Conservation (phyloP, 352 stramenopile species). For the Elongisporangium anandrum region DNA sequence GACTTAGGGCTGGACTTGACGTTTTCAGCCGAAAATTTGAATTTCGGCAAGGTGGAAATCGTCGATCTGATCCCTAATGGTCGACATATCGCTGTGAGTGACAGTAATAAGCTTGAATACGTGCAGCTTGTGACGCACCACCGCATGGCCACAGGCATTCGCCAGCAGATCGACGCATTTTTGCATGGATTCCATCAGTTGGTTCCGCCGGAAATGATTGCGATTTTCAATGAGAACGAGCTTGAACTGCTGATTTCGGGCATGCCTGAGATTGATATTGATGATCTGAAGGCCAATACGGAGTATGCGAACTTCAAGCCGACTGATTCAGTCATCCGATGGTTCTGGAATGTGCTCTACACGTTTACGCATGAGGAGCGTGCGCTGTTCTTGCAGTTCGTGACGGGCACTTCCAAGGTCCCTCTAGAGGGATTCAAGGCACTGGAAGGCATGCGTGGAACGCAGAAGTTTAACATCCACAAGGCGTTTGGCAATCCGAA, state of each 20-base stretch:
- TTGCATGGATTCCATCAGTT: constrained; percentile 90
- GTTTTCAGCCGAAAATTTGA: constrained; percentile 89
- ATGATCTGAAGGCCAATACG: constrained; percentile 91
- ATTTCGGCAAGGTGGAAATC: constrained; percentile 87
- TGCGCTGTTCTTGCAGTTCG: constrained; percentile 92
- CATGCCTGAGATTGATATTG: constrained; percentile 93
- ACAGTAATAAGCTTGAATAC: constrained; percentile 95
- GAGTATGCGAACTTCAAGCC: constrained; percentile 93
- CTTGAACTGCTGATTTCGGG: constrained; percentile 91
- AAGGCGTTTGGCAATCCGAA: constrained; percentile 92
- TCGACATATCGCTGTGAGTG: constrained; percentile 80
- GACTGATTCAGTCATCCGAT: constrained; percentile 88
- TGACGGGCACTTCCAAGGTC: constrained; percentile 91
- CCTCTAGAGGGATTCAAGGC: constrained; percentile 98
- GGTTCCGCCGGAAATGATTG: constrained; percentile 87
- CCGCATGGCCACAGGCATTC: constrained; percentile 98
- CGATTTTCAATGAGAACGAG: constrained; percentile 94
- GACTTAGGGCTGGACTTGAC: constrained; percentile 89
- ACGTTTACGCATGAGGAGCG: constrained; percentile 89
- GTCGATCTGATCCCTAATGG: constrained; percentile 90
- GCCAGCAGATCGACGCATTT: constrained; percentile 91
- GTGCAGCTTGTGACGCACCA: constrained; percentile 95
- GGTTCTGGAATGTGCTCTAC: constrained; percentile 94
- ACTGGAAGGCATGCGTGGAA: constrained; percentile 98
- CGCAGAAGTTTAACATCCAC: constrained; percentile 99